A percentile compares a stretch with the other conserved stretches of the same genome.
phyloP scores from a whole-genome alignment of 305 asterid species.

The Solanum hybrid region DNA sequence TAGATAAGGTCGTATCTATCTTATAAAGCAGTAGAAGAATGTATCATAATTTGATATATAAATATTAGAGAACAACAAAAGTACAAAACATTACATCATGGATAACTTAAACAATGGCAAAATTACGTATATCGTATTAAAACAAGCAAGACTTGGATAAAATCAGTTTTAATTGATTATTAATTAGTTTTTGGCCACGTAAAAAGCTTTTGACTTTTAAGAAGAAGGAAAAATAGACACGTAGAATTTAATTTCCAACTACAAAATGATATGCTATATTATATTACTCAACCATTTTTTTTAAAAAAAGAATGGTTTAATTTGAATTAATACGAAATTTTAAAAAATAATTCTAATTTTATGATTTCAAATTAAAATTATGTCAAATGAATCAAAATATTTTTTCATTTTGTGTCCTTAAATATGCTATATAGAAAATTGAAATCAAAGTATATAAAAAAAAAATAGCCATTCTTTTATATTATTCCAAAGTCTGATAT shows the following conservation, averaged over 20 bases:
- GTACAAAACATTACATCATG: background rate
- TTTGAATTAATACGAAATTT: no score
- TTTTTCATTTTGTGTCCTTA: background rate
- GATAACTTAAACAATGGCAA: background rate
- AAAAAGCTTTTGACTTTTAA: background rate
- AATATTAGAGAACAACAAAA: background rate
- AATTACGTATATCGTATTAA: background rate
- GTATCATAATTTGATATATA: background rate
- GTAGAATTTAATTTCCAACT: background rate
- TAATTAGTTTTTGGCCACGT: background rate
- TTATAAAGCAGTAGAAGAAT: background rate
- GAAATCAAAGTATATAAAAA: no score
- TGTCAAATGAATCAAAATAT: no score
- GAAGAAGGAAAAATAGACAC: background rate
- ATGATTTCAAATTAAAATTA: no score
- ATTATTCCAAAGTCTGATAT: background rate
- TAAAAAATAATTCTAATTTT: no score
- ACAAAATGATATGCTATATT: background rate
- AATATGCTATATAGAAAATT: no score
- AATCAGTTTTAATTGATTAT: background rate
- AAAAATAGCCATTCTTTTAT: background rate
- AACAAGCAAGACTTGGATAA: background rate
- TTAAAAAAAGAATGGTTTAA: no score
- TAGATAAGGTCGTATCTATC: background rate
- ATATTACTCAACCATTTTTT: no score